Evolutionary conservation across 1,284 basidiomycete genomes (phyloP).

Genomic region (Fomitopsis schrenkii): DNA sequence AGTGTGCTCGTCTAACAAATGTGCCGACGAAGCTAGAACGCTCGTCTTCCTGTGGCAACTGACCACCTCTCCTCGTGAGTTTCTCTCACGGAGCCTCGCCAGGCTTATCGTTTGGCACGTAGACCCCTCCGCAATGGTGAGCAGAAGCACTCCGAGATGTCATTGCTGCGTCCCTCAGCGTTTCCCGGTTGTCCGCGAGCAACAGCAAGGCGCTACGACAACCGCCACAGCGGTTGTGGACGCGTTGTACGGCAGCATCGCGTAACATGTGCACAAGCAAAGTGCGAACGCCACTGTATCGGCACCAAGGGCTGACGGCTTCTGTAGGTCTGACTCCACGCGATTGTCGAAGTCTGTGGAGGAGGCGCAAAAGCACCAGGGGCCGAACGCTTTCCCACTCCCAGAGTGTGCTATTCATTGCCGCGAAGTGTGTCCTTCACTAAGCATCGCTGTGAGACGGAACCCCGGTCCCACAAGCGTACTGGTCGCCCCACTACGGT

Average conservation of each 20-base stretch:
- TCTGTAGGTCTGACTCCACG: slow-evolving; percentile 2
- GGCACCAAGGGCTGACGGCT: background rate
- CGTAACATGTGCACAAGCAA: background rate
- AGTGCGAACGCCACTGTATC: background rate
- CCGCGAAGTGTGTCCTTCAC: background rate
- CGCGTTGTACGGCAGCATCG: background rate
- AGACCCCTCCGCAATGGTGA: background rate
- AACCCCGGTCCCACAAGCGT: background rate
- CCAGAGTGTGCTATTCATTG: slow-evolving; percentile 2
- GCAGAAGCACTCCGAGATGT: slow-evolving; percentile 1
- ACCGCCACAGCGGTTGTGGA: background rate
- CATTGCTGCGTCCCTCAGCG: background rate
- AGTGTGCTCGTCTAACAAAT: background rate
- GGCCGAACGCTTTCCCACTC: slow-evolving; percentile 1
- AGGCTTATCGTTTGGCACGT: background rate
- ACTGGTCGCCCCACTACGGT: background rate
- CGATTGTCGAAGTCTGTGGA: background rate
- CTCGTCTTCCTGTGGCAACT: background rate
- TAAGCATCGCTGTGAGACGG: background rate
- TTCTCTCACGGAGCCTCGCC: slow-evolving; percentile 3
- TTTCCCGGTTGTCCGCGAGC: background rate
- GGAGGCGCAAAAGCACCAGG: background rate
- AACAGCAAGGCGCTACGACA: background rate
- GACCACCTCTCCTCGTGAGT: background rate
- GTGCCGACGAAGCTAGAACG: background rate